Percentiles rank a stretch among this genome's conserved stretches.
These are phyloP conservation scores for Crotalaria pallida DNA, from an alignment of 306 rosid species.

Conservation along the genomic window DNA sequence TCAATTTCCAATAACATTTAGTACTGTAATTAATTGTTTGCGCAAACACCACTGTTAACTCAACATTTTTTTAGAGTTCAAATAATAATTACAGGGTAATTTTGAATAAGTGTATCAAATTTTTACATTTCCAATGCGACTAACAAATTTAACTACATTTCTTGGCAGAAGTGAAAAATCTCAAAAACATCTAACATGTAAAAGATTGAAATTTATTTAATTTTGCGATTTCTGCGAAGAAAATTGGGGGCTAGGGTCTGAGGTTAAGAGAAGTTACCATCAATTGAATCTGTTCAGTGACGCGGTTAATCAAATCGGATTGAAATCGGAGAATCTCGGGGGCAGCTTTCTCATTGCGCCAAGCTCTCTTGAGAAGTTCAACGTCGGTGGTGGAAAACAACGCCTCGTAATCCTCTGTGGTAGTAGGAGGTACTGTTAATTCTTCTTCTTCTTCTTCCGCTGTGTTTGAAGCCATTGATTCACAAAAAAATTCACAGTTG, in stretches of 20 bases:
- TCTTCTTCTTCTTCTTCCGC: neutral
- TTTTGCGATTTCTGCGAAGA: no score
- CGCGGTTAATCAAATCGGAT: constrained; percentile 40
- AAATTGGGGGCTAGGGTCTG: neutral
- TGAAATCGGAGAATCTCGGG: constrained; percentile 44
- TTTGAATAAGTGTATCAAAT: no score
- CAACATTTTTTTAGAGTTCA: no score
- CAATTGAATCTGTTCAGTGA: constrained; percentile 46
- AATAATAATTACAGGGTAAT: no score
- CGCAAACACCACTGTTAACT: no score
- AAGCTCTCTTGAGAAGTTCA: constrained; percentile 13
- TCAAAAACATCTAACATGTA: no score
- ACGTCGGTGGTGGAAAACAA: constrained; percentile 18
- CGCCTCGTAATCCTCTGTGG: constrained; percentile 8
- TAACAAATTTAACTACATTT: no score
- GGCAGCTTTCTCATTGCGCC: constrained; percentile 19
- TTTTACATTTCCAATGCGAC: no score
- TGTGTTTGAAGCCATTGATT: neutral
- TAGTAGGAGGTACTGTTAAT: constrained; percentile 1
- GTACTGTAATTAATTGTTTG: no score
- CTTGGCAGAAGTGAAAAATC: no score
- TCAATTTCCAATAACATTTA: no score
- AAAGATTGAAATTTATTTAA: no score
- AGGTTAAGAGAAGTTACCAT: constrained; percentile 25
- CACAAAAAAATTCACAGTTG: neutral